Evolutionary conservation across 2,329 filamentous ascomycete species (phyloP), one percentile per base, ranked within the genome.

Genomic region (Fusarium pseudonygamai): DNA sequence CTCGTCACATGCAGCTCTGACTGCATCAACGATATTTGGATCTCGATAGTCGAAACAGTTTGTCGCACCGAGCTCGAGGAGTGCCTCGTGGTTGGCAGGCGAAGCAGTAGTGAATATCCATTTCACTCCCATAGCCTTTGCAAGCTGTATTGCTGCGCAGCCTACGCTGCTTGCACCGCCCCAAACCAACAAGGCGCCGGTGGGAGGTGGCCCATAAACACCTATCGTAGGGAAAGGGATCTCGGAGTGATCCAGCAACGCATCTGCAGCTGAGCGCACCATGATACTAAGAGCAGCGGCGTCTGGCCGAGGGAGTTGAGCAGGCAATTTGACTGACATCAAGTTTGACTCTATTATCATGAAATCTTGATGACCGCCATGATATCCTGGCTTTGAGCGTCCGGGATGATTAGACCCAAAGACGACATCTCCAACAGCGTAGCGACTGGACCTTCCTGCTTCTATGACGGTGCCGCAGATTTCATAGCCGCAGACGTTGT

Each of bases 21-120:
- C 1, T 2, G 5, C 16, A 7, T 20, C 22, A 32, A 56, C 52
- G 15, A 56, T 22, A 15, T 4, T 2, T 4, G 20, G 20, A 0
- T 56, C 52, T 40, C 26, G 34, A 26, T 56, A 56, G 26, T 56
- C 5, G 8, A 56, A 56, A 5, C 52, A 56, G 1, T n/a, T n/a
- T 14, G 36, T 32, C 3, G 52, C 52, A 0, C 52, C 52, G 8
- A 56, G 36, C 10, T 32, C 14, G 1, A 42, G 20, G 3, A 56
- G 52, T 3, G 36, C 12, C 11, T 56, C 11, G 12, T 42, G 36
- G 14, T 56, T 56, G 5, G 24, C 3, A 26, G 36, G 36, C 5
- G 52, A 56, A n/a, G 52, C 52, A 13, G 36, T 56, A 4, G 37
- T 30, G 36, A 56, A 28, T n/a, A 56, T 32, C 20, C 24, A 20